Conservation (phyloP, 2,329 filamentous ascomycete genomes). For the Ceratocystiopsis brevicomis region DNA sequence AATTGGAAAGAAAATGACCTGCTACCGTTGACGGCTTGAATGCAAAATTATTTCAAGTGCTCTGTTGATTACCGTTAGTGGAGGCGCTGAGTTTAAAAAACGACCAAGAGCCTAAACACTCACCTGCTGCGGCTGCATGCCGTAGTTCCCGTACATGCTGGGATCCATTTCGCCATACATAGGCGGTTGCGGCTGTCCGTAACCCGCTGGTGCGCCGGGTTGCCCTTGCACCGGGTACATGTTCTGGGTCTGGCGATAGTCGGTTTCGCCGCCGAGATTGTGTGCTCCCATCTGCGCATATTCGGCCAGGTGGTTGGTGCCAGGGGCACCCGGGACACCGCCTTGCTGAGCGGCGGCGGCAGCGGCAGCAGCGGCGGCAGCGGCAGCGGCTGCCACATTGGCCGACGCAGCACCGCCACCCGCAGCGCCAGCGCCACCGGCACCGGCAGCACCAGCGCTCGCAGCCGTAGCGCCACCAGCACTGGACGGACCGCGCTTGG, state of each 20-base stretch:
- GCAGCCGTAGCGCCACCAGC: conserved; percentile 12
- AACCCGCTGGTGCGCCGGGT: conserved; percentile 48
- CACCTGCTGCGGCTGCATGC: conserved; percentile 72
- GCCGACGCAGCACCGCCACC: conserved; percentile 33
- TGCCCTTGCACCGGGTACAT: conserved; percentile 75
- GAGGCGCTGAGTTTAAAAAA: too few species aligned
- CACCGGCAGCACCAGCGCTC: not conserved
- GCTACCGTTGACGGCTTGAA: too few species aligned
- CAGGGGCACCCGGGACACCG: conserved; percentile 20
- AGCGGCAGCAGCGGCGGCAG: conserved; percentile 16
- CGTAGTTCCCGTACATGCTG: conserved; percentile 64
- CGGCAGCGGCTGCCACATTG: conserved; percentile 15
- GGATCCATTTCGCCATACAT: conserved; percentile 67
- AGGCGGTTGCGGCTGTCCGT: conserved; percentile 57
- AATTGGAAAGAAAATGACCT: not conserved
- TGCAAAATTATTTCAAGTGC: too few species aligned
- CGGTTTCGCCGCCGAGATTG: conserved; percentile 46
- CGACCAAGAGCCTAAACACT: conserved; percentile 13
- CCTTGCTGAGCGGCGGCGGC: conserved; percentile 29
- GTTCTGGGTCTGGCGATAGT: conserved; percentile 59
- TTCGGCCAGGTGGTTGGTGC: conserved; percentile 39
- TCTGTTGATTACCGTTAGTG: too few species aligned
- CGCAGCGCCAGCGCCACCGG: conserved; percentile 1
- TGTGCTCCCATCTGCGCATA: conserved; percentile 40
- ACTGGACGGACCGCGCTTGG: conserved; percentile 48